A percentile compares a stretch with the other conserved stretches of the same genome.
phyloP scores from a whole-genome alignment of 2,329 filamentous ascomycete species.

The Phyllosticta capitalensis region DNA sequence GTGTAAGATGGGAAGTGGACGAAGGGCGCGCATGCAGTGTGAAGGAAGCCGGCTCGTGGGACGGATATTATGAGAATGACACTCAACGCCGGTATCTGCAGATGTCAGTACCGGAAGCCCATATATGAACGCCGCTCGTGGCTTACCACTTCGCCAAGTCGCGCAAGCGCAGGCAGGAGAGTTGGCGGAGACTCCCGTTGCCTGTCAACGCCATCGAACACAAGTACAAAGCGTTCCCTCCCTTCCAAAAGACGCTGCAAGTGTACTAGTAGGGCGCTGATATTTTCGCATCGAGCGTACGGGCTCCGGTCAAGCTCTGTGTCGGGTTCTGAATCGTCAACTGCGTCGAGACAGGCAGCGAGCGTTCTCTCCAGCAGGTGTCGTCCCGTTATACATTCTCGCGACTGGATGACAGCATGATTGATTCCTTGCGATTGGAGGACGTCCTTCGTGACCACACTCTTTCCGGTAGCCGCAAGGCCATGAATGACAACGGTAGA shows the following conservation, averaged over 20 bases:
- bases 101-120: not conserved
- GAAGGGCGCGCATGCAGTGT: slow-evolving; percentile 61
- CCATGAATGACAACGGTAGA: slow-evolving; percentile 73
- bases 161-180: slow-evolving; percentile 68
- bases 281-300: slow-evolving; percentile 64
- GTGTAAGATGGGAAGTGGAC: slow-evolving; percentile 78
- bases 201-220: slow-evolving; percentile 79
- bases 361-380: slow-evolving; percentile 68
- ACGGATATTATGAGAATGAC: slow-evolving; percentile 68
- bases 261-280: slow-evolving; percentile 67
- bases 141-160: slow-evolving; percentile 70
- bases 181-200: slow-evolving; percentile 73
- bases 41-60: slow-evolving; percentile 59
- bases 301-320: slow-evolving; percentile 30
- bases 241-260: slow-evolving; percentile 55
- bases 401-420: slow-evolving; percentile 56
- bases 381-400: slow-evolving; percentile 68
- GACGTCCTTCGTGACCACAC: slow-evolving; percentile 54
- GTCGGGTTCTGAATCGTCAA: slow-evolving; percentile 38
- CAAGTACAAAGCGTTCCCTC: slow-evolving; percentile 55
- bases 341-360: slow-evolving; percentile 37
- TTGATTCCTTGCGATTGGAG: slow-evolving; percentile 43
- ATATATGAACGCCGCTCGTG: not conserved
- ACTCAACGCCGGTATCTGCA: slow-evolving; percentile 69
- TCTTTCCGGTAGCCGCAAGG: slow-evolving; percentile 80